These are phyloP conservation scores for Choiromyces venosus DNA, from an alignment of 495 filamentous ascomycete genomes.

Conservation along the genomic window DNA sequence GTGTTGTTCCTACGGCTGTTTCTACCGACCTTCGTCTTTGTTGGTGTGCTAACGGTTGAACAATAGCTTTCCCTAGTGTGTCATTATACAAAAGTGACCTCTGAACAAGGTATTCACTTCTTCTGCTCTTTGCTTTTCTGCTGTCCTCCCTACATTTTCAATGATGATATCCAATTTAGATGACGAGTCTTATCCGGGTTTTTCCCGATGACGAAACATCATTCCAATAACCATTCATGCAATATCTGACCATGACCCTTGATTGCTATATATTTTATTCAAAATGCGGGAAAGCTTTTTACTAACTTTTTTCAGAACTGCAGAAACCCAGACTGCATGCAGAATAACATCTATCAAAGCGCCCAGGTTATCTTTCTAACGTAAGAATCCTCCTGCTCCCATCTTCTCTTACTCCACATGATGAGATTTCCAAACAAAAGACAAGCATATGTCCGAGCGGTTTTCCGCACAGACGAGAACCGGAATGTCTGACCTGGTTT, in stretches of 20 bases:
- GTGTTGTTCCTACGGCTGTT: conserved; percentile 1
- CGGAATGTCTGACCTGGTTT: conserved; percentile 44
- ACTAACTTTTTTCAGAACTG: conserved; percentile 20
- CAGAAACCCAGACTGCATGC: not conserved
- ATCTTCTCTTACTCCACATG: conserved; percentile 45
- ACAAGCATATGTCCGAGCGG: conserved; percentile 87
- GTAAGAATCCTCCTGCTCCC: conserved; percentile 21
- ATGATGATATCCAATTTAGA: conserved; percentile 67
- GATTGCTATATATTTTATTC: conserved; percentile 10
- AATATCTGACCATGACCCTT: conserved; percentile 50
- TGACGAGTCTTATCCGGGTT: conserved; percentile 85
- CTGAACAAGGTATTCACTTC: conserved; percentile 13
- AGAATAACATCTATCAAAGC: not conserved
- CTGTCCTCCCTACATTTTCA: conserved; percentile 26
- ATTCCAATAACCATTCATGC: conserved; percentile 78
- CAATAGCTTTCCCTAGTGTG: not conserved
- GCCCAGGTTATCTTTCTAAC: conserved; percentile 5
- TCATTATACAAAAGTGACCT: not conserved
- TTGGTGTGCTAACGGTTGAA: conserved; percentile 11
- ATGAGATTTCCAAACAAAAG: conserved; percentile 61
- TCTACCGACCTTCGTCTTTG: not conserved
- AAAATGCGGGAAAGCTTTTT: not conserved
- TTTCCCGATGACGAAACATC: conserved; percentile 69
- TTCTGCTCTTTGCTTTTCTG: conserved; percentile 7
- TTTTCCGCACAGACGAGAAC: conserved; percentile 59